Base-by-base conservation (phyloP, 208 protist genomes). In the Crithidia sp. region DNA sequence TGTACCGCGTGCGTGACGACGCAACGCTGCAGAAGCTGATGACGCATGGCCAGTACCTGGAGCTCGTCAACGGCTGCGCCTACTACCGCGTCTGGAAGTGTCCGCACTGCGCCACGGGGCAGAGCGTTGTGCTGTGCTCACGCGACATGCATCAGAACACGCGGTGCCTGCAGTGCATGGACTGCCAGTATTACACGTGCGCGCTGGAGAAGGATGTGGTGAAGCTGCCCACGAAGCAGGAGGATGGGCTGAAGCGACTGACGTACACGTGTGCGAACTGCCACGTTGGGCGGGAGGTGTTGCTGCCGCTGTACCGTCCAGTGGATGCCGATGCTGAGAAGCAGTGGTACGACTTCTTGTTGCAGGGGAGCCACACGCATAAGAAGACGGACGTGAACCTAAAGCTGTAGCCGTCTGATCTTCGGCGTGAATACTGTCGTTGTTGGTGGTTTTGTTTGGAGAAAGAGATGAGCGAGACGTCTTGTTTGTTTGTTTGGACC, bases 181-280 rank as follows among this genome's bases (percentile, higher is more conserved):
- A 96, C 71, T 96, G 91, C 64, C 71, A 96, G 50, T 94, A 93
- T 77, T 93, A 96, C 85, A 96, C 91, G 8, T 91, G 87, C 58
- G 71, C 78, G 45, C 69, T 94, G 39, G 81, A 81, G 44, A 94
- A 90, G 77, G 83, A 93, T 60, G 75, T 96, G 54, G 67, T 91
- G 61, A 86, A 89, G 82, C 84, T 96, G 53, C 91, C 91, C 43
- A 89, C 82, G 60, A 91, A 91, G 83, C 76, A 79, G 5, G 88
- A 94, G 74, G 91, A 96, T 57, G 91, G 91, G 6, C 49, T 96
- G 19, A 96, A 96, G 78, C 67, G 84, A 39, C 62, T 96, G 10
- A 79, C 86, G 36, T 96, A 94, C 82, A 82, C 74, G 41, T 96
- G 91, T 58, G 88, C 85, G 10, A 93, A 96, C 67, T 96, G 91